Base-by-base conservation (phyloP, 768 basidiomycete species). In the Mrakia gelida region DNA sequence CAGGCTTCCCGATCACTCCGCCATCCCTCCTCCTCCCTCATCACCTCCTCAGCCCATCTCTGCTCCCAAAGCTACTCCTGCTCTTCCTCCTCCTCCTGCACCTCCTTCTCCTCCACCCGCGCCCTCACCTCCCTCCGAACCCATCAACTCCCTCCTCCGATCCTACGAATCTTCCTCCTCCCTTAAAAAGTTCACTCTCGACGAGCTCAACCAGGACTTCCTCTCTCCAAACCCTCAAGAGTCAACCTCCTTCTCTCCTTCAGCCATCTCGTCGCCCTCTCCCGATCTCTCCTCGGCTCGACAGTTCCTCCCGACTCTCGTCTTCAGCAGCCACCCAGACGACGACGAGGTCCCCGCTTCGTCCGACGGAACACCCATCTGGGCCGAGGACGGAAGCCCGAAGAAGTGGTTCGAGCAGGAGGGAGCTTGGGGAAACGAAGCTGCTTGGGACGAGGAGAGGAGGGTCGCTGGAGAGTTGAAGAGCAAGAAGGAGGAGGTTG, bases 341-440 rank as follows among this genome's bases (percentile, higher is more conserved):
- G 34, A 38, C 41, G 67, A 70, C 59, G 59, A 59, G 26, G 49
- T 52, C n/a, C 28, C 28, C 11, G 26, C 59, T 7, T 59, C 59
- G 59, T 26, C 59, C 11, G 41, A 41, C 13, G 67, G 67, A 18
- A 41, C 26, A 21, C 23, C 67, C 16, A 30, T 11, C 32, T 41
- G 18, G 34, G 67, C 34, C 38, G 67, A 70, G 34, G 67, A 70
- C 67, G 67, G 41, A 21, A 41, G 67, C 8, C 59, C 59, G 34
- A 70, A 70, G 34, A 70, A 70, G 67, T 70, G 34, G 38, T 41
- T 41, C 34, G 67, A 70, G 38, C 67, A 41, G 34, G 65, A 67
- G 11, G 65, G 65, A 30, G 65, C 30, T 18, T 67, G 65, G 65
- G 65, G 34, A n/a, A 67, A 67, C 65, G 65, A 67, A 38, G 32